phyloP scores from a whole-genome alignment of 139 green algal genomes.

The Closterium sp. region DNA sequence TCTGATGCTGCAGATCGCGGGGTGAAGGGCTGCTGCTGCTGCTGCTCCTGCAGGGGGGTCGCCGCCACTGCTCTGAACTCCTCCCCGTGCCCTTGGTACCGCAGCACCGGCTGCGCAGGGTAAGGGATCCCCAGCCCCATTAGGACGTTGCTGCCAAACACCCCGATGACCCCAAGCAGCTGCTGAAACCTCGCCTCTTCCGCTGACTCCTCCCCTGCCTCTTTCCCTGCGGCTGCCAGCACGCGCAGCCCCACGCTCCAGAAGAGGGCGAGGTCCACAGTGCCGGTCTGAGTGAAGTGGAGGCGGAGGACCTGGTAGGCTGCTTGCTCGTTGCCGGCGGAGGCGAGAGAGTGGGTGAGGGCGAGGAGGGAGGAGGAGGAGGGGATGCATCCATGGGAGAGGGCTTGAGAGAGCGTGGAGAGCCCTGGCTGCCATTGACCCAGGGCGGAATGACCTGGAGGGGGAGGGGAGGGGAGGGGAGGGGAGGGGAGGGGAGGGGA shows the following conservation, averaged over 20 bases:
- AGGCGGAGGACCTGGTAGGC: not conserved
- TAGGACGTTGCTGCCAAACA: no score
- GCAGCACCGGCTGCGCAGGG: not conserved
- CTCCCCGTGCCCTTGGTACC: not conserved
- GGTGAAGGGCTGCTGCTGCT: not conserved
- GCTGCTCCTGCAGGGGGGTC: not conserved
- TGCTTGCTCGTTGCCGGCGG: not conserved
- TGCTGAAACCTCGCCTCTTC: not conserved
- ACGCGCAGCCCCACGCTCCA: not conserved
- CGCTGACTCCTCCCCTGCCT: no score
- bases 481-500: no score
- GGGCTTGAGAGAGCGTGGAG: not conserved
- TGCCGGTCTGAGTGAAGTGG: not conserved
- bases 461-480: no score
- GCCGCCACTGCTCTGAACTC: not conserved
- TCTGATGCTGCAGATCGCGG: not conserved
- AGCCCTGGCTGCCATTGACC: not conserved
- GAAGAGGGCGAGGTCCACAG: not conserved
- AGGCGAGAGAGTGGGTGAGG: not conserved
- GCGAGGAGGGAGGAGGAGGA: not conserved
- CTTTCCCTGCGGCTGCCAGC: not conserved
- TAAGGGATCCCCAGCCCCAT: not conserved
- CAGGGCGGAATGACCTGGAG: not conserved
- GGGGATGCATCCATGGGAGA: not conserved
- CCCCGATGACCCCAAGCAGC: not conserved